Evolutionary conservation across 192 early-diverging fungal genomes (phyloP).

Genomic region (Backusella morwellensis): DNA sequence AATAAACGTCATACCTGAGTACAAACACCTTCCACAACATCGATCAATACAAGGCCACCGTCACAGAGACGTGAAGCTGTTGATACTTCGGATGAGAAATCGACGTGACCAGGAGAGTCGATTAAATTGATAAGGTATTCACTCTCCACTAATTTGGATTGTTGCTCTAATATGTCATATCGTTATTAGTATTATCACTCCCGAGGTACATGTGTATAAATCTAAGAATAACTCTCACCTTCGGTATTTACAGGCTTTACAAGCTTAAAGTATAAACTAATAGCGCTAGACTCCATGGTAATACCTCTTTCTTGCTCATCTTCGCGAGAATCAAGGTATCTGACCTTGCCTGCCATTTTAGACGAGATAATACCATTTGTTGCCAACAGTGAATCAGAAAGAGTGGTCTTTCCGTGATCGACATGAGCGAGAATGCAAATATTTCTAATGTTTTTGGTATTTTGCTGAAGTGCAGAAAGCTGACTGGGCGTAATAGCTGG

Average conservation of each 20-base stretch:
- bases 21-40: slow-evolving; percentile 98
- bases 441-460: slow-evolving; percentile 79
- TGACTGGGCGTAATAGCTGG: slow-evolving; percentile 64
- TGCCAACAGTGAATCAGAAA: slow-evolving; percentile 93
- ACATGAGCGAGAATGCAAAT: slow-evolving; percentile 99
- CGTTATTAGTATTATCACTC: neutral
- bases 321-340: slow-evolving; percentile 93
- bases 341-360: slow-evolving; percentile 93
- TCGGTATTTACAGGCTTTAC: slow-evolving; percentile 30
- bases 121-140: slow-evolving; percentile 97
- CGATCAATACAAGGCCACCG: slow-evolving; percentile 92
- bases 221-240: slow-evolving; percentile 25
- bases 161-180: neutral
- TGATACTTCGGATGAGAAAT: slow-evolving; percentile 98
- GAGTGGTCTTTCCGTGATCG: slow-evolving; percentile 98
- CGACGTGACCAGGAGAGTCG: slow-evolving; percentile 98
- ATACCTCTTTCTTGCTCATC: slow-evolving; percentile 99
- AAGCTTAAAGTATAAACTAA: slow-evolving; percentile 90
- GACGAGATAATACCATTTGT: slow-evolving; percentile 97
- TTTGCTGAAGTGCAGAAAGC: slow-evolving; percentile 67
- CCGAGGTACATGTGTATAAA: too few species aligned
- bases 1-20: slow-evolving; percentile 67
- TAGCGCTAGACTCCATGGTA: slow-evolving; percentile 97
- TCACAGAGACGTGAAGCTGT: slow-evolving; percentile 98
- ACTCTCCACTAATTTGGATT: slow-evolving; percentile 27